phyloP scores from a whole-genome alignment of 768 basidiomycete genomes.

The Gloeopeniophorella convolvens region DNA sequence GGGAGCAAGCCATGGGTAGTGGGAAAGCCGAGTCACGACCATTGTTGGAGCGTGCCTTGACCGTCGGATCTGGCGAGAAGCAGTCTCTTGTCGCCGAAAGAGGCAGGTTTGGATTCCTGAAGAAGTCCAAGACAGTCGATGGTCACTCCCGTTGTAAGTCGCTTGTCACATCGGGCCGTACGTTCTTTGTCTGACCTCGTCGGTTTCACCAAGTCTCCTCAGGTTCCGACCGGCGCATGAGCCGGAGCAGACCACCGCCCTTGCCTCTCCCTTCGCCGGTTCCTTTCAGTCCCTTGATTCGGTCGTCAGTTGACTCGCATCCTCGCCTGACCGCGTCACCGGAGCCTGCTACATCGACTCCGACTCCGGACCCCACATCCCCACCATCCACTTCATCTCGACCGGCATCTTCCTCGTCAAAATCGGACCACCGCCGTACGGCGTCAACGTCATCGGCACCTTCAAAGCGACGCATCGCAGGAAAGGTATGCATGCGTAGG shows the following conservation, averaged over 20 bases:
- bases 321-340: too few species aligned
- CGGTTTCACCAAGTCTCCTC: too few species aligned
- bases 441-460: background rate
- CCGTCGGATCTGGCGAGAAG: background rate
- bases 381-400: too few species aligned
- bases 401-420: background rate
- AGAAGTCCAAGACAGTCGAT: conserved; percentile 9
- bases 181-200: background rate
- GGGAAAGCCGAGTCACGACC: background rate
- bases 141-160: background rate
- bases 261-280: background rate
- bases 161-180: background rate
- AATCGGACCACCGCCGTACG: conserved; percentile 2
- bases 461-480: conserved; percentile 7
- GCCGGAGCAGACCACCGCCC: background rate
- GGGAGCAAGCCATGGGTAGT: background rate
- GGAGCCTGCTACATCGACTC: background rate
- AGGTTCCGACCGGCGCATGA: background rate
- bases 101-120: conserved; percentile 12
- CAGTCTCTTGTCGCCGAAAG: background rate
- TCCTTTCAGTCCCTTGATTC: background rate
- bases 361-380: background rate
- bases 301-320: background rate
- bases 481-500: conserved; percentile 9
- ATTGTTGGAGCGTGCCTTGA: too few species aligned